Percentiles rank a stretch among this genome's conserved stretches.
These are phyloP conservation scores for Fusarium vanettenii DNA, from an alignment of 2,329 filamentous ascomycete species.

Conservation along the genomic window DNA sequence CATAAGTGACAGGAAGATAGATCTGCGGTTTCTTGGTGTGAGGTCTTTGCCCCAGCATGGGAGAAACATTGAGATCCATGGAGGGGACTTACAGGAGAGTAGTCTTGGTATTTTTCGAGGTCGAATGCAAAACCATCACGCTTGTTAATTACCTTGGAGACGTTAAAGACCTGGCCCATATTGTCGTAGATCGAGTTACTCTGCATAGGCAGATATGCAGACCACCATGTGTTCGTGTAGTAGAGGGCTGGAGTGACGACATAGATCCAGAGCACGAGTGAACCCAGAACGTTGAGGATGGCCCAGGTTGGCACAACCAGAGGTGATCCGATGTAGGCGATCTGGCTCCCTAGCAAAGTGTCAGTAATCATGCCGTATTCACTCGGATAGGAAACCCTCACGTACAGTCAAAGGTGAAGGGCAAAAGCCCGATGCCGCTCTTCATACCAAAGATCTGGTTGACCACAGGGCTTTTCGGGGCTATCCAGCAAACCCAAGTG, in stretches of 20 bases:
- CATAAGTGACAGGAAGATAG: conserved; percentile 58
- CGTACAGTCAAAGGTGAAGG: conserved; percentile 56
- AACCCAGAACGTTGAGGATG: conserved; percentile 60
- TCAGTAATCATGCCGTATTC: not conserved
- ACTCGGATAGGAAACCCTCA: not conserved
- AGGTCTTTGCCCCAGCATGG: not conserved
- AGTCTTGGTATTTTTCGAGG: conserved; percentile 59
- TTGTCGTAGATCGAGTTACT: conserved; percentile 67
- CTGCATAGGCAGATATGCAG: conserved; percentile 63
- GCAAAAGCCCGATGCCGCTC: conserved; percentile 52
- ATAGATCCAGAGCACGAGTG: conserved; percentile 60
- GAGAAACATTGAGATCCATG: too few species aligned
- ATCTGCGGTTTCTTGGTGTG: conserved; percentile 31
- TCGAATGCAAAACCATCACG: conserved; percentile 56
- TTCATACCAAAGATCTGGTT: conserved; percentile 63
- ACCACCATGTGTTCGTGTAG: conserved; percentile 62
- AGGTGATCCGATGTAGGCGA: conserved; percentile 55
- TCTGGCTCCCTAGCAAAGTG: conserved; percentile 37
- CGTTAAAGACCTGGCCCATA: conserved; percentile 60
- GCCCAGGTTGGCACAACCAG: conserved; percentile 57
- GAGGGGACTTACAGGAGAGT: conserved; percentile 57
- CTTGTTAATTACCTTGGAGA: conserved; percentile 59
- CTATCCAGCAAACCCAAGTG: conserved; percentile 62
- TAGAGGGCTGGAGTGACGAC: conserved; percentile 58
- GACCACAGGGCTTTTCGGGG: conserved; percentile 57